Evolutionary conservation across 2,329 filamentous ascomycete genomes (phyloP).

Genomic region (Gremmenia infestans): DNA sequence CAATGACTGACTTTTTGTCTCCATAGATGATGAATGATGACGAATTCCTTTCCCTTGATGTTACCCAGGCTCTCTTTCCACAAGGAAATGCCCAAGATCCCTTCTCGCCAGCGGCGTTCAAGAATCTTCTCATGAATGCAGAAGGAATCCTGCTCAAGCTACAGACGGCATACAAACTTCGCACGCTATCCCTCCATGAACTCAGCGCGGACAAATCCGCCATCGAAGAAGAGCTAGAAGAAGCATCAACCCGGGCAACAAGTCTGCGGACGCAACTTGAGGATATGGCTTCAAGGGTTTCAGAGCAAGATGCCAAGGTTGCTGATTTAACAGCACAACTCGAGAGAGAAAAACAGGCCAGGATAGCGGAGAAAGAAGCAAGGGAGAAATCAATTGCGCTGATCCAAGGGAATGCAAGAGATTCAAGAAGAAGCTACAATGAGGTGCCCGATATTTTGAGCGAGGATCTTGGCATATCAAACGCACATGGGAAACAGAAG

Average conservation of each 20-base stretch:
- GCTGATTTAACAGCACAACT: conserved; percentile 46
- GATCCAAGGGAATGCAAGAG: conserved; percentile 21
- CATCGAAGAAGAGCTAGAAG: conserved; percentile 50
- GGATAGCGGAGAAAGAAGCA: conserved; percentile 25
- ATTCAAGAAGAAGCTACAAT: not conserved
- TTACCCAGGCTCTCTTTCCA: conserved; percentile 51
- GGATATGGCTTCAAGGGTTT: conserved; percentile 49
- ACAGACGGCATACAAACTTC: conserved; percentile 54
- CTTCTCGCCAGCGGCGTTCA: conserved; percentile 55
- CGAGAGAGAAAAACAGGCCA: conserved; percentile 43
- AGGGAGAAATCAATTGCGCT: conserved; percentile 27
- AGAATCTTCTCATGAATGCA: conserved; percentile 56
- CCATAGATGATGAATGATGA: conserved; percentile 35
- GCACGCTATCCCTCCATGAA: conserved; percentile 46
- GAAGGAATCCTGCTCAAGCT: conserved; percentile 49
- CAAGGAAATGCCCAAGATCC: conserved; percentile 40
- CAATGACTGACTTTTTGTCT: too few relatives aligned
- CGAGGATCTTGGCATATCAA: conserved; percentile 27
- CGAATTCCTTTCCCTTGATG: conserved; percentile 51
- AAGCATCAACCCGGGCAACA: conserved; percentile 46
- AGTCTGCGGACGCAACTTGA: conserved; percentile 57
- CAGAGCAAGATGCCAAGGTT: conserved; percentile 50
- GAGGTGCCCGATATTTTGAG: conserved; percentile 7
- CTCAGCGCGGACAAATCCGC: conserved; percentile 49
- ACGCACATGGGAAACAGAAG: conserved; percentile 8